These are phyloP conservation scores for Phytophthora megakarya DNA, from an alignment of 352 stramenopile species.

Conservation along the genomic window DNA sequence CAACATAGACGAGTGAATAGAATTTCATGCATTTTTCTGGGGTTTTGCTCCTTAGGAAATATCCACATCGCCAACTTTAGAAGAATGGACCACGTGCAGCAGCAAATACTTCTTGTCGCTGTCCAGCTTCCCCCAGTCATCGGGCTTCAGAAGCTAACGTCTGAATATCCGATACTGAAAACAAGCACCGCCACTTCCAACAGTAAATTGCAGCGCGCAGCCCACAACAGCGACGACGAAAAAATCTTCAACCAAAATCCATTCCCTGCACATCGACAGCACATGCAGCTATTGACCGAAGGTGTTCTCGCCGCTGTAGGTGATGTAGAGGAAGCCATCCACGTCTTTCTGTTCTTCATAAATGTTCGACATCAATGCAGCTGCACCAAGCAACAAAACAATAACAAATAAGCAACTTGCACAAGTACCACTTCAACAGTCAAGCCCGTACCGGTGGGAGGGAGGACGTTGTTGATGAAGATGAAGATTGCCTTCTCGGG, in stretches of 20 bases:
- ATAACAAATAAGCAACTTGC: slow-evolving; percentile 8
- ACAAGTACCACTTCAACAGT: neutral
- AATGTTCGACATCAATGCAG: slow-evolving; percentile 98
- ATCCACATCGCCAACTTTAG: slow-evolving; percentile 43
- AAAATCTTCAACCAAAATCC: slow-evolving; percentile 46
- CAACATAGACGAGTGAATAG: slow-evolving; percentile 30
- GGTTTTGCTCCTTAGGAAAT: slow-evolving; percentile 38
- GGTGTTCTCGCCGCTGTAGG: slow-evolving; percentile 99
- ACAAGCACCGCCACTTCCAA: slow-evolving; percentile 10
- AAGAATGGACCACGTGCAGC: slow-evolving; percentile 37
- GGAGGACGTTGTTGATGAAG: slow-evolving; percentile 99
- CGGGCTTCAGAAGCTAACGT: neutral
- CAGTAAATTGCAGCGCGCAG: slow-evolving; percentile 4
- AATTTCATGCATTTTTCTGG: slow-evolving; percentile 46
- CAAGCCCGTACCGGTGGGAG: slow-evolving; percentile 85
- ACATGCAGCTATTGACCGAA: slow-evolving; percentile 89
- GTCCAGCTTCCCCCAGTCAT: slow-evolving; percentile 9
- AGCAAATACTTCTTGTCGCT: slow-evolving; percentile 39
- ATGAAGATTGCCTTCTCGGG: slow-evolving; percentile 98
- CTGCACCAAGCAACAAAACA: slow-evolving; percentile 34
- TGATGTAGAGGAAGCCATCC: slow-evolving; percentile 99
- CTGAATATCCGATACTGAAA: slow-evolving; percentile 6
- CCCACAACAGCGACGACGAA: slow-evolving; percentile 28
- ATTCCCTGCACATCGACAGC: slow-evolving; percentile 19
- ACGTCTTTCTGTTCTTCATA: slow-evolving; percentile 99